Percentiles rank a stretch among this genome's conserved stretches.
These are phyloP conservation scores for Microcyclosporella mali DNA, from an alignment of 2,329 filamentous ascomycete species.

Conservation along the genomic window DNA sequence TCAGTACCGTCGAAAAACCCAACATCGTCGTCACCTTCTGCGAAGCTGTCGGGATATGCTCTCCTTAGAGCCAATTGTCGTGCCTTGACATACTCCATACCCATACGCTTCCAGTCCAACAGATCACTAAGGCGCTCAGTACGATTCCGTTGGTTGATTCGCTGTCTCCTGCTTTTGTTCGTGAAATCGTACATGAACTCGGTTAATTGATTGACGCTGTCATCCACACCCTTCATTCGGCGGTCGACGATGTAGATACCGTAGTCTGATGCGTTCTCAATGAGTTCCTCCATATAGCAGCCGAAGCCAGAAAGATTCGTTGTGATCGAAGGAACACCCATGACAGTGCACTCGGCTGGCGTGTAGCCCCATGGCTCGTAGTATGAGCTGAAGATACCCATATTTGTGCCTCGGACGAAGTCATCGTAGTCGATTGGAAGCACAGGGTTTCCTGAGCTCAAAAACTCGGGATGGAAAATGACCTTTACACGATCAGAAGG, in stretches of 20 bases:
- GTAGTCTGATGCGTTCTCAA: conserved; percentile 96
- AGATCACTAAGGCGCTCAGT: conserved; percentile 92
- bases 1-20: conserved; percentile 90
- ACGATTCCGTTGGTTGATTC: conserved; percentile 97
- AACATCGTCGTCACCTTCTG: conserved; percentile 62
- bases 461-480: conserved; percentile 95
- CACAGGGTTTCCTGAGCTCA: conserved; percentile 92
- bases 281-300: conserved; percentile 98
- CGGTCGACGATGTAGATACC: conserved; percentile 99
- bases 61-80: conserved; percentile 84
- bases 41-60: conserved; percentile 84
- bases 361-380: conserved; percentile 99
- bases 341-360: conserved; percentile 94
- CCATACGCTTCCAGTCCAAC: conserved; percentile 99
- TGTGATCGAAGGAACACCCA: conserved; percentile 97
- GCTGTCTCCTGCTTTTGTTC: conserved; percentile 85
- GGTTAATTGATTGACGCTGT: conserved; percentile 91
- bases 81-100: conserved; percentile 98
- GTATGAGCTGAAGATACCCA: conserved; percentile 94
- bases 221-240: conserved; percentile 89
- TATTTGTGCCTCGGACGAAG: conserved; percentile 92
- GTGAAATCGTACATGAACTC: conserved; percentile 92
- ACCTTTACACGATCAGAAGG: conserved; percentile 93
- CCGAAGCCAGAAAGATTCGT: conserved; percentile 97
- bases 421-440: conserved; percentile 96